Base-by-base conservation (phyloP, 805 yeast species). In the Wickerhamiella bombiphila region DNA sequence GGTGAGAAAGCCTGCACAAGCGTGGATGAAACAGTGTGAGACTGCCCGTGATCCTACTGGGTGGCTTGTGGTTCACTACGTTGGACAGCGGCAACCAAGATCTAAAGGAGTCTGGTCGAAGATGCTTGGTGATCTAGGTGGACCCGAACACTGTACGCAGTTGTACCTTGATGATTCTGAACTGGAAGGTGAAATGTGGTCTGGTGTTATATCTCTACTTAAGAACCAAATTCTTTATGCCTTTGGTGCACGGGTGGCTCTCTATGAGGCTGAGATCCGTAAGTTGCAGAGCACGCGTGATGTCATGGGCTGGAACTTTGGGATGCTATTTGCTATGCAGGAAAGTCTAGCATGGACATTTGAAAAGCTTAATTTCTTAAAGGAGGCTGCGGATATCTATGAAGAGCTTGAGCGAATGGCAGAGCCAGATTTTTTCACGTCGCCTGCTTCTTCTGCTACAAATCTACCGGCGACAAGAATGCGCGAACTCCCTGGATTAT, bases 1-100 rank as follows among this genome's bases (percentile, higher is more conserved):
- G 49, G 83, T 80, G 1, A 68, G 98, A 29, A 94, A 93, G 1
- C 61, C 83, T 46, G 72, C 86, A 17, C 68, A 66, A 34, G 91
- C 79, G 46, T 91, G 98, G 97, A 61, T 80, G 19, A 63, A 67
- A 32, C 63, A 29, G 50, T 65, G 38, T 48, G 64, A 32, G 47
- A 62, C 45, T 47, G 61, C 41, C 40, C 59, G 52, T 36, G 69
- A 39, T 33, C 66, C 70, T 2, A 69, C 76, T 7, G 76, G 74
- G 35, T 74, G 85, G 76, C 61, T 70, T 42, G 65, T 83, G 3
- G 56, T 81, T 0, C 63, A 70, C 35, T 70, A 67, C 49, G 64
- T 68, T 3, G 22, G 31, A 26, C 37, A 16, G 4, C 34, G 19
- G 33, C 38, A 22, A 11, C 41, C 30, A 28, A 43, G 32, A 29